phyloP scores from a whole-genome alignment of 257 asterid species.

The Forsythia viridissima region DNA sequence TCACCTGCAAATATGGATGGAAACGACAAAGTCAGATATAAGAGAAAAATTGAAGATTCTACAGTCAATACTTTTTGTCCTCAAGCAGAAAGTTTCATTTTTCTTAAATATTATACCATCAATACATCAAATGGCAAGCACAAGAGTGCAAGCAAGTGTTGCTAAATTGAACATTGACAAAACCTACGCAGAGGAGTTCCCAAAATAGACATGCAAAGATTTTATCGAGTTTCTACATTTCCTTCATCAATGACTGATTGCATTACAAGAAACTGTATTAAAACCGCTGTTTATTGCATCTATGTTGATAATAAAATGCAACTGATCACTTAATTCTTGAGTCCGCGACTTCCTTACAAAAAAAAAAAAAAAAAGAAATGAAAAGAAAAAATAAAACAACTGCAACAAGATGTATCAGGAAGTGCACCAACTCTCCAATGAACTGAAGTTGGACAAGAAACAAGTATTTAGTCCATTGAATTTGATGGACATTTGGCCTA shows the following conservation, averaged over 20 bases:
- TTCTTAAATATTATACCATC: background rate
- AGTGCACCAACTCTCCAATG: background rate
- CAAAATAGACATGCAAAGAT: too few relatives aligned
- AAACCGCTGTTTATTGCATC: background rate
- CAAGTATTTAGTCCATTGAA: background rate
- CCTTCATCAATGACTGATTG: background rate
- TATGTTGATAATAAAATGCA: background rate
- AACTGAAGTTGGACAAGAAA: background rate
- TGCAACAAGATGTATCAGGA: background rate
- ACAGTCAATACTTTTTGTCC: background rate
- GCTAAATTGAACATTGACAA: too few relatives aligned
- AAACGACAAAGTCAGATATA: conserved; percentile 18
- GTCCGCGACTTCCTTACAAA: background rate
- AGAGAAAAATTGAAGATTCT: background rate
- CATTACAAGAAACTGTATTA: background rate
- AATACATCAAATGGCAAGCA: background rate
- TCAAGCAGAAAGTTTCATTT: background rate
- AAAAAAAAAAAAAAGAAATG: too few relatives aligned
- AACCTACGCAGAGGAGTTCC: too few relatives aligned
- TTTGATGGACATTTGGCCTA: background rate
- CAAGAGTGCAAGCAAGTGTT: background rate
- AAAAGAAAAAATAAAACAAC: too few relatives aligned
- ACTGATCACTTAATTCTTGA: background rate
- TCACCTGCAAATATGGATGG: conserved; percentile 47
- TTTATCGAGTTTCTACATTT: background rate